Evolutionary conservation across 495 filamentous ascomycete genomes (phyloP).

Genomic region (Stereocaulon alpinum): DNA sequence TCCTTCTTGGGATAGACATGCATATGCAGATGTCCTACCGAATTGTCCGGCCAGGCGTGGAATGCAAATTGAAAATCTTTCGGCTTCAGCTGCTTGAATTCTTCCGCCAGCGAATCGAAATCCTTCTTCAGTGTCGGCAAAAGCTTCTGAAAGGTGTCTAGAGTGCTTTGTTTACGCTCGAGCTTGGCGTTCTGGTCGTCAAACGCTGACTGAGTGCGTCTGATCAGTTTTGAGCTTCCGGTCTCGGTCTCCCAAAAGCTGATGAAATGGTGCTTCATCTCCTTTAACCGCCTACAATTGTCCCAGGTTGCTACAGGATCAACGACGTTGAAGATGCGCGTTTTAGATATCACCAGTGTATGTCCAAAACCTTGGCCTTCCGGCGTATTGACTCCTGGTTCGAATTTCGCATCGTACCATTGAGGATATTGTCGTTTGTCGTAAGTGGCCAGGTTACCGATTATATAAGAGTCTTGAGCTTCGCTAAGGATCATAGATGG

Average conservation of each 20-base stretch:
- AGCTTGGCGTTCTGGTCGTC: conserved; percentile 17
- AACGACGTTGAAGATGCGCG: conserved; percentile 27
- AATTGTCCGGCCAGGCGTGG: conserved; percentile 25
- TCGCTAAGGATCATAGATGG: conserved; percentile 15
- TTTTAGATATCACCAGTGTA: conserved; percentile 25
- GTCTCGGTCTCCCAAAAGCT: conserved; percentile 13
- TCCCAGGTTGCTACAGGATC: conserved; percentile 16
- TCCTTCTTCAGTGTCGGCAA: neutral
- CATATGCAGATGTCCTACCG: conserved; percentile 28
- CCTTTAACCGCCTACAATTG: conserved; percentile 20
- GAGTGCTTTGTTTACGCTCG: neutral
- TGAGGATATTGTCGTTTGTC: conserved; percentile 26
- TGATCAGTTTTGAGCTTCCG: conserved; percentile 4
- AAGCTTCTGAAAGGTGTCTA: neutral
- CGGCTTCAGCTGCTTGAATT: conserved; percentile 9
- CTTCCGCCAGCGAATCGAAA: conserved; percentile 2
- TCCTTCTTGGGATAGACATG: conserved; percentile 24
- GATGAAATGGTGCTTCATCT: conserved; percentile 25
- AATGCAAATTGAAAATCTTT: conserved; percentile 28
- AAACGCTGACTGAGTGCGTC: conserved; percentile 9
- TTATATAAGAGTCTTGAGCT: conserved; percentile 20
- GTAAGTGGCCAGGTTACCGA: conserved; percentile 27
- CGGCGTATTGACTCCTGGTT: conserved; percentile 6
- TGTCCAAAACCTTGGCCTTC: conserved; percentile 28
- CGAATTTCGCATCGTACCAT: conserved; percentile 20